phyloP scores from a whole-genome alignment of 2,329 filamentous ascomycete genomes.

The Aspergillus clavatus region DNA sequence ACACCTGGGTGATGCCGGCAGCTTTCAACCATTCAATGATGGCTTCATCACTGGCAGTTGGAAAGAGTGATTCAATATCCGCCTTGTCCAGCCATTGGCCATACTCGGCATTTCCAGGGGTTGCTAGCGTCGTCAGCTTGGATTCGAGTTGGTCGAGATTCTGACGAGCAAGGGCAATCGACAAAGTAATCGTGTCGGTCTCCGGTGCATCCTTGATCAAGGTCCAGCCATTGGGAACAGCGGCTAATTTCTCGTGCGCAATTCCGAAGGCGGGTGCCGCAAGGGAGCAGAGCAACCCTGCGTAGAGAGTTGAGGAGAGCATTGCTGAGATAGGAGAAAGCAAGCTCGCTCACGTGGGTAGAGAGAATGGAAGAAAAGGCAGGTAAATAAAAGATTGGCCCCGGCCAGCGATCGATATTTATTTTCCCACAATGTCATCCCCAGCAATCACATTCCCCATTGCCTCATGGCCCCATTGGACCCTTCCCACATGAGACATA shows the following conservation, averaged over 20 bases:
- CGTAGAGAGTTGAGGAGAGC: slow-evolving; percentile 9
- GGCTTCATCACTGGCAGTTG: slow-evolving; percentile 31
- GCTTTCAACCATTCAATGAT: slow-evolving; percentile 44
- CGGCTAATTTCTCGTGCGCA: slow-evolving; percentile 18
- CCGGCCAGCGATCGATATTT: neutral
- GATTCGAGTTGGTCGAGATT: slow-evolving; percentile 38
- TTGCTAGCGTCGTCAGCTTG: slow-evolving; percentile 40
- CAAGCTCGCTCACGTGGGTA: neutral
- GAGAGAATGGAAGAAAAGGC: neutral
- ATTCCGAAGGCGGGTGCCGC: slow-evolving; percentile 16
- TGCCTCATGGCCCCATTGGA: too few species aligned
- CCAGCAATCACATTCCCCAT: too few species aligned
- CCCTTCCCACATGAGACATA: neutral
- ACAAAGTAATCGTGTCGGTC: slow-evolving; percentile 14
- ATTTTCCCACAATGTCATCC: neutral
- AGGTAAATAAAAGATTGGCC: neutral
- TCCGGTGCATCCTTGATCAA: slow-evolving; percentile 12
- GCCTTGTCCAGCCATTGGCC: slow-evolving; percentile 46
- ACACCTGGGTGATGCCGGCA: slow-evolving; percentile 34
- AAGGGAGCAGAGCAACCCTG: slow-evolving; percentile 18
- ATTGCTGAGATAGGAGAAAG: neutral
- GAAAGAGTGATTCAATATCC: slow-evolving; percentile 43
- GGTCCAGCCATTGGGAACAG: slow-evolving; percentile 16
- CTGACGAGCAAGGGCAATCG: slow-evolving; percentile 20
- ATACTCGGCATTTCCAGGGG: slow-evolving; percentile 45